These are phyloP conservation scores for Ceratocystis diversiconidia DNA, from an alignment of 2,329 filamentous ascomycete genomes.

Conservation along the genomic window DNA sequence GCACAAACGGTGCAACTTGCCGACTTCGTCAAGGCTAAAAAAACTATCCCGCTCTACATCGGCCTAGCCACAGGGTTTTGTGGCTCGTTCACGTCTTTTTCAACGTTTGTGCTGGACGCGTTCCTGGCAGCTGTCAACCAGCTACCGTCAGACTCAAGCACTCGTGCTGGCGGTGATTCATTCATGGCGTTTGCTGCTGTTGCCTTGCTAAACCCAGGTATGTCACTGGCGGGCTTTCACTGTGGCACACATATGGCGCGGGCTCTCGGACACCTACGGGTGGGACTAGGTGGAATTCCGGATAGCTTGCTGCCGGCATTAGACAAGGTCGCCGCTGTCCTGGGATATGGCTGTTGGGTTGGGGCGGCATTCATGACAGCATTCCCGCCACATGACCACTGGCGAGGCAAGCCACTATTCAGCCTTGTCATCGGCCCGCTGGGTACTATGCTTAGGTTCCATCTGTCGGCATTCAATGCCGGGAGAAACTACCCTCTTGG, in stretches of 20 bases:
- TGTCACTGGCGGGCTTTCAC: slow-evolving; percentile 56
- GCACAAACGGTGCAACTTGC: neutral
- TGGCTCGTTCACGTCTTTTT: slow-evolving; percentile 82
- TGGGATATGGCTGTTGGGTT: slow-evolving; percentile 65
- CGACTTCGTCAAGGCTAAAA: slow-evolving; percentile 48
- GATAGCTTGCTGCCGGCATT: slow-evolving; percentile 30
- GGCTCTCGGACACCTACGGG: slow-evolving; percentile 33
- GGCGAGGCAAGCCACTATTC: slow-evolving; percentile 65
- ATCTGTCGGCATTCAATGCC: slow-evolving; percentile 58
- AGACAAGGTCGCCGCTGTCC: slow-evolving; percentile 47
- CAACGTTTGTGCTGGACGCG: slow-evolving; percentile 64
- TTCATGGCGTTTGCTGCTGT: slow-evolving; percentile 70
- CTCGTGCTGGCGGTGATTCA: slow-evolving; percentile 59
- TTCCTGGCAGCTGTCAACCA: slow-evolving; percentile 71
- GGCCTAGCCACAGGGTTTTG: slow-evolving; percentile 78
- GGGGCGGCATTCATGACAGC: slow-evolving; percentile 58
- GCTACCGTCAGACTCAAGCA: slow-evolving; percentile 32
- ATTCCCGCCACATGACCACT: slow-evolving; percentile 50
- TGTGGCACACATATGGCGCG: slow-evolving; percentile 67
- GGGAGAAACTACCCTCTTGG: slow-evolving; percentile 63
- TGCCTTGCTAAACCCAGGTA: slow-evolving; percentile 53
- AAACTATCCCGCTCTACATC: slow-evolving; percentile 77
- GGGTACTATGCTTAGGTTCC: slow-evolving; percentile 64
- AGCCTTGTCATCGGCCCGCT: slow-evolving; percentile 69
- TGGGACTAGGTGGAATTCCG: slow-evolving; percentile 10